Conservation (phyloP, 208 protist species). For the Zelonia costaricensis region DNA sequence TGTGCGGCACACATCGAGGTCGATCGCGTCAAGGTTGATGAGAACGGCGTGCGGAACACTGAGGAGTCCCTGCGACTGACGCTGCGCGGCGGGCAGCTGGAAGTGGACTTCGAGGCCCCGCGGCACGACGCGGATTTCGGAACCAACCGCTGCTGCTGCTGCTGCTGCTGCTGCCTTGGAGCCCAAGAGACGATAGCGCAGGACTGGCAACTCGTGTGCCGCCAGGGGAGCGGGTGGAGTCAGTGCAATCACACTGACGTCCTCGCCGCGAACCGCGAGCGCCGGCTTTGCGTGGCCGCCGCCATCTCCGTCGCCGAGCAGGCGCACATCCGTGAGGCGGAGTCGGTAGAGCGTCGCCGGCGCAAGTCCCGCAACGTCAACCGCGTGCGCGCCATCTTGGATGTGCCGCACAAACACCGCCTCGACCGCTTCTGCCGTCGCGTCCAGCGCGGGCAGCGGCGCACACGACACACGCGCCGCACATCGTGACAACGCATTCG, state of each 20-base stretch:
- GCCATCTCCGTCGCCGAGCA: not conserved
- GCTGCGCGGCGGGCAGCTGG: slow-evolving; percentile 7
- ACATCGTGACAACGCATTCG: too few relatives aligned
- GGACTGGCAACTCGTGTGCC: not conserved
- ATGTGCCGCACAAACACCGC: slow-evolving; percentile 13
- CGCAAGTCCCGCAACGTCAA: slow-evolving; percentile 1
- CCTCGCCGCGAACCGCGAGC: not conserved
- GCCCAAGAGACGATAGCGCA: slow-evolving; percentile 1
- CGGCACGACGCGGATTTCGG: not conserved
- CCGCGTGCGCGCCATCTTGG: not conserved
- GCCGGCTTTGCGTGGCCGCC: too few relatives aligned
- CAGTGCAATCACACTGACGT: not conserved
- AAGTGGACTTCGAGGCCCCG: slow-evolving; percentile 12
- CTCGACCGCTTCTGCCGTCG: not conserved
- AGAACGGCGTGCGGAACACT: slow-evolving; percentile 3
- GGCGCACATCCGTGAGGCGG: not conserved
- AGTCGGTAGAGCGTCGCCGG: slow-evolving; percentile 13
- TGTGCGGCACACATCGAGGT: slow-evolving; percentile 5
- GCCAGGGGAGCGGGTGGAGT: slow-evolving; percentile 5
- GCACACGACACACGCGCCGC: slow-evolving; percentile 2
- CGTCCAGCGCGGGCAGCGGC: not conserved
- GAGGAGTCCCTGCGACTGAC: slow-evolving; percentile 3
- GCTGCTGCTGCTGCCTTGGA: not conserved
- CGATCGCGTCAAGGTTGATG: slow-evolving; percentile 6
- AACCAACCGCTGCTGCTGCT: not conserved